Evolutionary conservation across 768 basidiomycete genomes (phyloP).

Genomic region (Lactifluus piperatus): DNA sequence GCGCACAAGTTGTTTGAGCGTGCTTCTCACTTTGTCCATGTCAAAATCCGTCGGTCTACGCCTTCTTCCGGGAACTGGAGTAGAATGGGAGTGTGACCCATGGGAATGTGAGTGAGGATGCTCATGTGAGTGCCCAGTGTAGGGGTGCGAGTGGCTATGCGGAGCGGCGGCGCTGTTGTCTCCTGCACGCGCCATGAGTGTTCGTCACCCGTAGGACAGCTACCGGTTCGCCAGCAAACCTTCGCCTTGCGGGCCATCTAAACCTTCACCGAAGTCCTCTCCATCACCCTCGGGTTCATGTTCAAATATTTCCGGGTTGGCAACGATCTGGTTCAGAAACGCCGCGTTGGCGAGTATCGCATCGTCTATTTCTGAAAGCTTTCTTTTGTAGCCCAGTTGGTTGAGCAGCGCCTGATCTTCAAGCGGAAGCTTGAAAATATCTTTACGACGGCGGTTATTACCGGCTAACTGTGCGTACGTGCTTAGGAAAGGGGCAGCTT

Average conservation of each 20-base stretch:
- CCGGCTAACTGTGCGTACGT: slow-evolving; percentile 36
- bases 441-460: slow-evolving; percentile 65
- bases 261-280: slow-evolving; percentile 24
- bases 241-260: slow-evolving; percentile 10
- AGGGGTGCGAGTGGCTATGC: slow-evolving; percentile 20
- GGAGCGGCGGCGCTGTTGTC: neutral
- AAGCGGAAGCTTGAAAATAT: slow-evolving; percentile 59
- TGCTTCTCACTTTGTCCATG: slow-evolving; percentile 88
- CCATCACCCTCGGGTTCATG: slow-evolving; percentile 32
- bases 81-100: slow-evolving; percentile 21
- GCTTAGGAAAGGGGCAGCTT: neutral
- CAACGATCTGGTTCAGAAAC: slow-evolving; percentile 67
- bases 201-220: neutral
- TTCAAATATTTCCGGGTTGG: slow-evolving; percentile 75
- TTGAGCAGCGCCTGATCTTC: slow-evolving; percentile 64
- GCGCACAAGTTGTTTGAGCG: slow-evolving; percentile 85
- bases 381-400: slow-evolving; percentile 63
- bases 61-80: slow-evolving; percentile 20
- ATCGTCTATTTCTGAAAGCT: slow-evolving; percentile 70
- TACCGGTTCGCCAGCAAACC: neutral
- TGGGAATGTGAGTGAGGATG: slow-evolving; percentile 31
- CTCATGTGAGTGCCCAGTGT: slow-evolving; percentile 26
- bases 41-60: slow-evolving; percentile 60
- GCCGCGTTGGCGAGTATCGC: slow-evolving; percentile 75
- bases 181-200: neutral